Percentiles rank a stretch among this genome's conserved stretches.
Conservation (phyloP, 1,284 basidiomycete genomes). For the Rhodotorula sp. region DNA sequence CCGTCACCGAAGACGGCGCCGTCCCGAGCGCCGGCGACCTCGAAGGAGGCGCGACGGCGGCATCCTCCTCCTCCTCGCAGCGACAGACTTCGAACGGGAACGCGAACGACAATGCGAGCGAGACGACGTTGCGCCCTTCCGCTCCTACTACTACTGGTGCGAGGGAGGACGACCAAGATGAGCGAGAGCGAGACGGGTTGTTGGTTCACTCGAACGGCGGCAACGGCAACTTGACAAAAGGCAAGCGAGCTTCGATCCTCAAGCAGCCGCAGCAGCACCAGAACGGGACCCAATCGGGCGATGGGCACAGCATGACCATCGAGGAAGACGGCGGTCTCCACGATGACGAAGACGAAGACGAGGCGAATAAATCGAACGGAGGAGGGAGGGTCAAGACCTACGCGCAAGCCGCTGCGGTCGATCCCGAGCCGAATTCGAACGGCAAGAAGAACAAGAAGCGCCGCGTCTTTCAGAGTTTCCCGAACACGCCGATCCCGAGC, state of each 20-base stretch:
- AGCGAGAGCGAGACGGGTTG: slow-evolving; percentile 8
- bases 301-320: too few species aligned
- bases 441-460: slow-evolving; percentile 13
- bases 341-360: neutral
- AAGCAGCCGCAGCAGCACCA: neutral
- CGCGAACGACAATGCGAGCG: neutral
- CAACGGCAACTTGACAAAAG: neutral
- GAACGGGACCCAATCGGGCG: too few species aligned
- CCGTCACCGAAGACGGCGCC: slow-evolving; percentile 27
- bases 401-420: neutral
- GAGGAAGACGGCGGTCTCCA: neutral
- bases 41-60: neutral
- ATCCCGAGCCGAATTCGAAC: neutral
- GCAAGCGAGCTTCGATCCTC: neutral
- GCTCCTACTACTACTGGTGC: too few species aligned
- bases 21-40: neutral
- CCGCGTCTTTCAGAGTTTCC: slow-evolving; percentile 41
- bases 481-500: slow-evolving; percentile 40
- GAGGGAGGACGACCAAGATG: slow-evolving; percentile 2
- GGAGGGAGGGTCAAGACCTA: neutral
- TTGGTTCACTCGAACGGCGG: neutral
- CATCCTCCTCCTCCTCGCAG: too few species aligned
- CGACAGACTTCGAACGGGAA: too few species aligned
- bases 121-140: neutral
- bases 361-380: neutral